These are phyloP conservation scores for Euphorbia corollata DNA, from an alignment of 441 rosid genomes.

Conservation along the genomic window DNA sequence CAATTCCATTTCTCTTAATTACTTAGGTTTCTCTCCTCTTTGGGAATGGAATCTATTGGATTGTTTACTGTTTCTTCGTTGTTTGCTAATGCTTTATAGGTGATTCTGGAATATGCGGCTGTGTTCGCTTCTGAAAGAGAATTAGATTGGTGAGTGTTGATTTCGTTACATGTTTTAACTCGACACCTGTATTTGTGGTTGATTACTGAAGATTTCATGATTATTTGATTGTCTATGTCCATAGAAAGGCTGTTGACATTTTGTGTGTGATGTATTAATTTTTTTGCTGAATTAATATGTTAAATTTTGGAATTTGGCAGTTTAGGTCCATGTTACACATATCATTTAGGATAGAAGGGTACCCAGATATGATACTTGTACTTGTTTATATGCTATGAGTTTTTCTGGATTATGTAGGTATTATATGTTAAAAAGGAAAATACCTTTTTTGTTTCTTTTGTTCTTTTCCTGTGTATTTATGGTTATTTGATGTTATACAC, in stretches of 20 bases:
- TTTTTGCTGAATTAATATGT: not conserved
- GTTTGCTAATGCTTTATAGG: not conserved
- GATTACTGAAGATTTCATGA: not conserved
- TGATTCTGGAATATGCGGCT: not conserved
- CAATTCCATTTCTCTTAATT: not conserved
- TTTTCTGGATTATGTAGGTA: not conserved
- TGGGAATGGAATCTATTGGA: not conserved
- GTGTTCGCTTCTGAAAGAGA: not conserved
- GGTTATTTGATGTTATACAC: not conserved
- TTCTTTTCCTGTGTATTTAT: not conserved
- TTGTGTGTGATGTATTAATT: not conserved
- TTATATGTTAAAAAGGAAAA: not conserved
- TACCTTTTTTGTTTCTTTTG: not conserved
- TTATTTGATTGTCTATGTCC: not conserved
- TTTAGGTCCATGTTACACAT: not conserved
- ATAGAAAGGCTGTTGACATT: not conserved
- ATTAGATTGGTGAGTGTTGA: not conserved
- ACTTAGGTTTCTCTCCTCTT: not conserved
- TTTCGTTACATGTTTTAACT: not conserved
- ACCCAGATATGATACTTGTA: not conserved
- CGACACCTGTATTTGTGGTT: not conserved
- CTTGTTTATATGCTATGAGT: not conserved
- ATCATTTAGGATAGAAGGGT: not conserved
- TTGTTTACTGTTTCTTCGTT: not conserved
- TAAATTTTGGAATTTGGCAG: not conserved